Conservation (phyloP, 2,329 filamentous ascomycete species). For the Gaeumannomyces tritici region DNA sequence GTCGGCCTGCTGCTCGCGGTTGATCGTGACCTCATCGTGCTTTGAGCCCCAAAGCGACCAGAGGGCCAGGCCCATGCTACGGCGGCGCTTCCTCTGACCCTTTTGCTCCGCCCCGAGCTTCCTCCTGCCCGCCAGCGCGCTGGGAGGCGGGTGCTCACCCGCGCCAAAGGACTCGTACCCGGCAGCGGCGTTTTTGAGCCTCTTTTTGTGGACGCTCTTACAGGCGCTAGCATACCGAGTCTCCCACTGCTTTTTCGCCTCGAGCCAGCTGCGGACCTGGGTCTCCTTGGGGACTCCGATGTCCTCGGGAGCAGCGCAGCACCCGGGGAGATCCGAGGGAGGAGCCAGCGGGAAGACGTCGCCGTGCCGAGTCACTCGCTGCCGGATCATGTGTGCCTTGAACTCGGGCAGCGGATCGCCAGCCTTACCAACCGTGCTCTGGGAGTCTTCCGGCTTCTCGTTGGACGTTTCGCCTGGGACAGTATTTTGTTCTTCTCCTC, state of each 20-base stretch:
- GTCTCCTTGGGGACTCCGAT: conserved; percentile 74
- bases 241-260: conserved; percentile 64
- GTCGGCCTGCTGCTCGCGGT: conserved; percentile 43
- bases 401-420: conserved; percentile 78
- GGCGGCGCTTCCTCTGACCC: conserved; percentile 42
- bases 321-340: conserved; percentile 55
- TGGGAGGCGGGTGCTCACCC: conserved; percentile 73
- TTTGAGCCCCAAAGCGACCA: conserved; percentile 87
- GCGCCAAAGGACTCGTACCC: conserved; percentile 62
- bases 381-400: conserved; percentile 81
- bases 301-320: conserved; percentile 47
- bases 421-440: conserved; percentile 64
- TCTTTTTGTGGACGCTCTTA: conserved; percentile 61
- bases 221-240: conserved; percentile 59
- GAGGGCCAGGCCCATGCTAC: conserved; percentile 64
- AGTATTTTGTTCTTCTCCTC: conserved; percentile 8
- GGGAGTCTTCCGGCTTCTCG: conserved; percentile 4
- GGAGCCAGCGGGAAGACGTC: conserved; percentile 58
- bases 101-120: conserved; percentile 31
- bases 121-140: conserved; percentile 67
- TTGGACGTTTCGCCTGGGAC: background rate
- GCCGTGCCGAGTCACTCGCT: conserved; percentile 73
- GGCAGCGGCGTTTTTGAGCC: conserved; percentile 60
- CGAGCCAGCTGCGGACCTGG: conserved; percentile 77
- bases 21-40: conserved; percentile 70